These are phyloP conservation scores for Colletotrichum sp. DNA, from an alignment of 2,329 filamentous ascomycete species.

Conservation along the genomic window DNA sequence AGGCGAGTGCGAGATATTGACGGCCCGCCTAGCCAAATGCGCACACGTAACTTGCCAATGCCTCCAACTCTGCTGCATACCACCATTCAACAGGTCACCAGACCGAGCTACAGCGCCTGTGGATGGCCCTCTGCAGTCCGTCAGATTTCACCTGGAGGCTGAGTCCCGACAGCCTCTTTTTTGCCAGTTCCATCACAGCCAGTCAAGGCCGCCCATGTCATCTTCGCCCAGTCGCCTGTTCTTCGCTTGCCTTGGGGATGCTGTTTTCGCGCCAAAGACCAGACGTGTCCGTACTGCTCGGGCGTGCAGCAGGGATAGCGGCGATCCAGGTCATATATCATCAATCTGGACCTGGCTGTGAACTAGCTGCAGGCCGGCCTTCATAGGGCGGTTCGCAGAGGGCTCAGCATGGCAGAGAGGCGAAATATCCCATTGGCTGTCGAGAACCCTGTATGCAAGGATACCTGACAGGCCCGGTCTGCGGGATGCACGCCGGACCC, in stretches of 20 bases:
- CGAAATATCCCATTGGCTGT: constrained; percentile 10
- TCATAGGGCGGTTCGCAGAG: not conserved
- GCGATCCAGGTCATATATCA: constrained; percentile 3
- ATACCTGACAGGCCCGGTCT: not conserved
- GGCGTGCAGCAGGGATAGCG: not conserved
- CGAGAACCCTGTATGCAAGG: not conserved
- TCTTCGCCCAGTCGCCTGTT: not conserved
- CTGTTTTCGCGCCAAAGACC: not conserved
- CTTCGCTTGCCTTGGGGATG: not conserved
- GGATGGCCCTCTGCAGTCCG: not conserved
- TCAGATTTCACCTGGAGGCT: not conserved
- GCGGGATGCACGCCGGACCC: not conserved
- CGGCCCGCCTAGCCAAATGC: not conserved
- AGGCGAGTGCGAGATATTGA: not conserved
- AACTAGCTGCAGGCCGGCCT: not conserved
- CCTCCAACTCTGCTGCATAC: not conserved
- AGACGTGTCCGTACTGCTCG: not conserved
- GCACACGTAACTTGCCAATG: not conserved
- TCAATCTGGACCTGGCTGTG: not conserved
- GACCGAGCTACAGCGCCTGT: not conserved
- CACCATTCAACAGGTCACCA: not conserved
- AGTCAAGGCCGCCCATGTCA: not conserved
- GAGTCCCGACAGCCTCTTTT: not conserved
- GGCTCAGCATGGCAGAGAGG: not conserved
- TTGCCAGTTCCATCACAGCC: not conserved